A percentile compares a stretch with the other conserved stretches of the same genome.
Conservation (phyloP, 257 asterid species). For the Petunia secreta region DNA sequence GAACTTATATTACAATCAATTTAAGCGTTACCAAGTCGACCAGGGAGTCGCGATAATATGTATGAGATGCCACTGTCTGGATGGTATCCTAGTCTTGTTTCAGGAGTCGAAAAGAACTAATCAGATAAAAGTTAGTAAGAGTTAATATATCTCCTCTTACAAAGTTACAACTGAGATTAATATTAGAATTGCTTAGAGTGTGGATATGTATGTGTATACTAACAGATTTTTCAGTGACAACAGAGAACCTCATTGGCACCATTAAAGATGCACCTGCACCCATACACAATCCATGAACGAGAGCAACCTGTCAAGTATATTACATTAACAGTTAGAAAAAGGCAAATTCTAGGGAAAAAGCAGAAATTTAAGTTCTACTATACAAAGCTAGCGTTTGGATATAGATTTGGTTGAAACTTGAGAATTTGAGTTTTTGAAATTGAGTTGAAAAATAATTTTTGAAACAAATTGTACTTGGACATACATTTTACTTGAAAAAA, state of each 20-base stretch:
- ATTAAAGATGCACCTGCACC: constrained; percentile 94
- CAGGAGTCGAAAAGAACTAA: constrained; percentile 88
- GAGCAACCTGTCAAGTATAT: constrained; percentile 62
- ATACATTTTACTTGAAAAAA: no score
- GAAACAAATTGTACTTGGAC: no score
- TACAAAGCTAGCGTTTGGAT: no score
- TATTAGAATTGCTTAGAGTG: not conserved
- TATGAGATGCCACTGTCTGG: constrained; percentile 92
- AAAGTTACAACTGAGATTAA: not conserved
- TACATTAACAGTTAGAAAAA: no score
- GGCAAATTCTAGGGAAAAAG: no score
- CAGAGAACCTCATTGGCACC: constrained; percentile 89
- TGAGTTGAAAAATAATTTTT: no score
- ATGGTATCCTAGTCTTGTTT: constrained; percentile 87
- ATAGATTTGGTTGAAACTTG: no score
- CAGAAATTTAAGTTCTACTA: no score
- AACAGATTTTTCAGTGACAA: constrained; percentile 88
- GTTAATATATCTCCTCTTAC: not conserved
- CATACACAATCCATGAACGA: constrained; percentile 89
- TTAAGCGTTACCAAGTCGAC: constrained; percentile 60
- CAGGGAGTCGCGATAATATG: constrained; percentile 72
- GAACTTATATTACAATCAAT: not conserved
- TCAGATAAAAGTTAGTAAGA: not conserved
- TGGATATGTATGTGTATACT: constrained; percentile 32
- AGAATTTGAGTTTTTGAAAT: no score